Evolutionary conservation across 106 monocot species (phyloP).

Genomic region (Ottelia alismoides): DNA sequence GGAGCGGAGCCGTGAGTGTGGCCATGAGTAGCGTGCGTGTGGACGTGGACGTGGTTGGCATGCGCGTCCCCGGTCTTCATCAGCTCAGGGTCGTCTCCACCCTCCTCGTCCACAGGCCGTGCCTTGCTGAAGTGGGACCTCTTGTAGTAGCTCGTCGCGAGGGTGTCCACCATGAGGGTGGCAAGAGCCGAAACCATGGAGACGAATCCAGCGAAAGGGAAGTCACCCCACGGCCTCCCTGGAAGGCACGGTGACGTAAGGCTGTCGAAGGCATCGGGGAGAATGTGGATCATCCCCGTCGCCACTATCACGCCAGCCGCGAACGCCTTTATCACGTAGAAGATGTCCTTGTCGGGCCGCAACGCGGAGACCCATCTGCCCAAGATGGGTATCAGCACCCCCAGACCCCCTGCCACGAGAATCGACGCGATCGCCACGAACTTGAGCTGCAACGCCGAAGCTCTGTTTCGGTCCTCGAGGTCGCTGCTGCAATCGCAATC

Average conservation of each 20-base stretch:
- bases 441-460: no score
- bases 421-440: constrained; percentile 5
- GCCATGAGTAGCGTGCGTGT: no score
- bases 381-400: constrained; percentile 13
- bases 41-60: no score
- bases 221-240: constrained; percentile 20
- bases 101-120: background rate
- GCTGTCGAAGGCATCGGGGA: constrained; percentile 11
- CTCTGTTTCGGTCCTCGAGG: no score
- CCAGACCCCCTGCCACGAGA: constrained; percentile 12
- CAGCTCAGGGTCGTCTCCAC: background rate
- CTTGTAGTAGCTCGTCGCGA: constrained; percentile 31
- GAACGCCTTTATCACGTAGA: constrained; percentile 18
- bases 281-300: constrained; percentile 16
- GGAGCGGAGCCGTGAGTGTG: no score
- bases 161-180: constrained; percentile 33
- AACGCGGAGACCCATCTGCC: constrained; percentile 7
- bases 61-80: background rate
- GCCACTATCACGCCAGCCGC: constrained; percentile 20
- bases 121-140: constrained; percentile 12
- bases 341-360: constrained; percentile 4
- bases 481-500: no score
- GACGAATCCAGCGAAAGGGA: constrained; percentile 38
- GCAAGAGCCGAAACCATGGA: constrained; percentile 33
- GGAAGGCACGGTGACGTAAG: constrained; percentile 27